Evolutionary conservation across 2,329 filamentous ascomycete species (phyloP), one percentile per base, ranked within the genome.

Genomic region (Colletotrichum gigasporum): DNA sequence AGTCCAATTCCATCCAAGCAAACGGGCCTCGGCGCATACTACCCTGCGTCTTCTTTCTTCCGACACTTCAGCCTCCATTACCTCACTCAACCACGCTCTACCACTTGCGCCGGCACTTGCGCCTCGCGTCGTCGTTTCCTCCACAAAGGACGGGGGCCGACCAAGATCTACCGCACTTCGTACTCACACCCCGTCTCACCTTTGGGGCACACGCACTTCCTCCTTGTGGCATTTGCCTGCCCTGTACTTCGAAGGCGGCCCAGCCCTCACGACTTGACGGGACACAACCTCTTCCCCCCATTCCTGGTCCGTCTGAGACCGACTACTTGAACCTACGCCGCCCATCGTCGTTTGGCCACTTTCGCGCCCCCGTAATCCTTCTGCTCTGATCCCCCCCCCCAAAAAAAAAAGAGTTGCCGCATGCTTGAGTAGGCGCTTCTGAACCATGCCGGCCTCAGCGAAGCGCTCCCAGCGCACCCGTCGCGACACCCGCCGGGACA

Each of bases 401-500:
- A n/a, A n/a, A n/a, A n/a, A n/a, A n/a, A n/a, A n/a, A 32, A 42
- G 35, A 65, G 62, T 45, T 65, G 62, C 62, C 62, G 62, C 62
- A 65, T 65, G 59, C 50, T 30, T 37, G 20, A 18, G 26, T 34
- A 12, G 32, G 18, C 35, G 32, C 26, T 32, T 39, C 22, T 35
- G 16, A 54, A 54, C 47, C 32, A 80, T 80, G 78, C 76, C 78
- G 57, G 69, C 74, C 22, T 78, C 78, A 55, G 72, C 74, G 45
- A 80, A 78, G 69, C 73, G 77, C 69, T 70, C 69, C 59, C 75
- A 74, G 61, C 76, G 78, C 66, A 71, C 71, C 65, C 77, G 77
- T 66, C 77, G 78, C 70, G 78, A 80, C 56, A 65, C 73, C 67
- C 78, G 78, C 68, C 76, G 75, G 66, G 75, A 75, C 68, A 73